phyloP scores from a whole-genome alignment of 2,329 filamentous ascomycete genomes.

The Nemania sp. region DNA sequence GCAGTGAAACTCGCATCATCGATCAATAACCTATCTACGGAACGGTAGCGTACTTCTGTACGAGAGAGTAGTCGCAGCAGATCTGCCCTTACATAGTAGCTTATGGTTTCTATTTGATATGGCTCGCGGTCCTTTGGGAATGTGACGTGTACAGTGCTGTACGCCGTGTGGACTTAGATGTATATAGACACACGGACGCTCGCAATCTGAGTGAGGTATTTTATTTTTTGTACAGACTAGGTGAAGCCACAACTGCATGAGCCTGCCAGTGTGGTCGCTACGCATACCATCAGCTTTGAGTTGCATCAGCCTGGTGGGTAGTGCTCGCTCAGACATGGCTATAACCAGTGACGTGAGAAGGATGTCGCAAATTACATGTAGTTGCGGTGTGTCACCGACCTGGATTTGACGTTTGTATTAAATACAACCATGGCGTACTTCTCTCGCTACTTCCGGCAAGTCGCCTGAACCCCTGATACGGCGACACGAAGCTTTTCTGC shows the following conservation, averaged over 20 bases:
- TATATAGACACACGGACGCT: conserved; percentile 4
- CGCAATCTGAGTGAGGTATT: conserved; percentile 33
- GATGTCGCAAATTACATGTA: background rate
- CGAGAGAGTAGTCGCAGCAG: background rate
- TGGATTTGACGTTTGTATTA: conserved; percentile 4
- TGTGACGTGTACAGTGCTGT: conserved; percentile 33
- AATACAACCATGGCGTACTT: conserved; percentile 15
- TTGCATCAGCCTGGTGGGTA: conserved; percentile 12
- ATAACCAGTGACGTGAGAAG: conserved; percentile 16
- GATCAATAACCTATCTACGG: conserved; percentile 15
- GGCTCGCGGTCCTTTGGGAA: conserved; percentile 5
- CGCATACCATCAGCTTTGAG: conserved; percentile 17
- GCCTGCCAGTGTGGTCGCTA: conserved; percentile 23
- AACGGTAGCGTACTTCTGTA: background rate
- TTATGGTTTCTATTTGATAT: conserved; percentile 10
- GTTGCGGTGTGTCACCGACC: conserved; percentile 8
- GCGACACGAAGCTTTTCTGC: conserved; percentile 23
- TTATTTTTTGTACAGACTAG: conserved; percentile 19
- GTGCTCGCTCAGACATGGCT: conserved; percentile 3
- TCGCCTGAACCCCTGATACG: conserved; percentile 13
- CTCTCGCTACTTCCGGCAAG: background rate
- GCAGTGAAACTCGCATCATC: conserved; percentile 34
- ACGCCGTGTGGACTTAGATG: conserved; percentile 18
- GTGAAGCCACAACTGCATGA: conserved; percentile 35
- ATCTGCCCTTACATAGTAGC: no score